phyloP scores from a whole-genome alignment of 495 filamentous ascomycete species.

The Friedmanniomyces simplex region DNA sequence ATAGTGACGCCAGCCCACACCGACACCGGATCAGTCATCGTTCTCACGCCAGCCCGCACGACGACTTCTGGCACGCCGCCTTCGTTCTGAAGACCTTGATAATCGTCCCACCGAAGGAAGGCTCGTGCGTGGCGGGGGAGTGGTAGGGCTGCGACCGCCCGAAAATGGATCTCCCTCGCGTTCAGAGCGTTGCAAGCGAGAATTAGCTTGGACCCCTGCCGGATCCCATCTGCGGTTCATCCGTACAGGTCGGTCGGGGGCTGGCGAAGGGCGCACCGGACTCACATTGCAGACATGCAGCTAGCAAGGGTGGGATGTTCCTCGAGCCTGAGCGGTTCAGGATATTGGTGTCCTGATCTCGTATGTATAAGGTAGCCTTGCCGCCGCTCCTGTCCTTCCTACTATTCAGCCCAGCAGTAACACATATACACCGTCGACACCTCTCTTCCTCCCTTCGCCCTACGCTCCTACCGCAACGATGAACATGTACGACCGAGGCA shows the following conservation, averaged over 20 bases:
- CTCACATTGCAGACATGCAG: slow-evolving; percentile 1
- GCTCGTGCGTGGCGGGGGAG: not conserved
- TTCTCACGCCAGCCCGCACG: too few relatives aligned
- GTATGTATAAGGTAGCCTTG: slow-evolving; percentile 4
- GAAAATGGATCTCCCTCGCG: not conserved
- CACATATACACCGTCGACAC: not conserved
- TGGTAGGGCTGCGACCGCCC: not conserved
- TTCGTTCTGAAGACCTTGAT: too few relatives aligned
- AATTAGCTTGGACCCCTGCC: not conserved
- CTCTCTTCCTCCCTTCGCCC: not conserved
- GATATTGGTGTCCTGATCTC: not conserved
- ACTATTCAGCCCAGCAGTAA: not conserved
- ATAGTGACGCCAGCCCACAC: too few relatives aligned
- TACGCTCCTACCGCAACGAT: not conserved
- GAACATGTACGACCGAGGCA: slow-evolving; percentile 15
- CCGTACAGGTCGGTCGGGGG: not conserved
- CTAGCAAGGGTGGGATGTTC: not conserved
- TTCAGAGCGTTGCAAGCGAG: not conserved
- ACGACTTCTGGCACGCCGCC: too few relatives aligned
- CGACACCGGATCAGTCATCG: too few relatives aligned
- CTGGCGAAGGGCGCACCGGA: not conserved
- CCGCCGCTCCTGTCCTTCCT: not conserved
- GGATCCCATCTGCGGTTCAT: too few relatives aligned
- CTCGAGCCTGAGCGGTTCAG: not conserved
- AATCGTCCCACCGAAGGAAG: not conserved